These are phyloP conservation scores for Combretum micranthum DNA, from an alignment of 345 rosid species.

Conservation along the genomic window DNA sequence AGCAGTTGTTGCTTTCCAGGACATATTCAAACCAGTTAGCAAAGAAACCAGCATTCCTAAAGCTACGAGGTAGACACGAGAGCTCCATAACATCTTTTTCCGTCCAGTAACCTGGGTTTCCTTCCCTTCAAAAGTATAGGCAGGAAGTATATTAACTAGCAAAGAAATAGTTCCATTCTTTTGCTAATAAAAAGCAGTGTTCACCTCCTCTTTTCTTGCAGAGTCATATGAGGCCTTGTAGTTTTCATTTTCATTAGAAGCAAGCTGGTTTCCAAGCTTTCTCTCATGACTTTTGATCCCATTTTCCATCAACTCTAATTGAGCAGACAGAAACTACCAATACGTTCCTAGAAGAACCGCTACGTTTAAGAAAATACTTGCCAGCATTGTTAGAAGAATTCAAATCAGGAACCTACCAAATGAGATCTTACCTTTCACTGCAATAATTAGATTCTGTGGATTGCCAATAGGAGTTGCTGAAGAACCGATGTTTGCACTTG, in stretches of 20 bases:
- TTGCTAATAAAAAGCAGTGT: slow-evolving; percentile 10
- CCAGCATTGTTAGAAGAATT: slow-evolving; percentile 58
- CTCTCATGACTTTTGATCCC: slow-evolving; percentile 15
- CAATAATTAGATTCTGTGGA: slow-evolving; percentile 80
- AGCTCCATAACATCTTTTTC: slow-evolving; percentile 54
- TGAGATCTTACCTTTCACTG: slow-evolving; percentile 56
- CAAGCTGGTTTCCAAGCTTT: slow-evolving; percentile 38
- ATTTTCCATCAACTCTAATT: slow-evolving; percentile 29
- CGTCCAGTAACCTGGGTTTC: slow-evolving; percentile 21
- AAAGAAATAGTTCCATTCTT: slow-evolving; percentile 19
- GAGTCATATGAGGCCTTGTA: slow-evolving; percentile 14
- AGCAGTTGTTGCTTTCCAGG: slow-evolving; percentile 84
- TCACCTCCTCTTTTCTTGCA: slow-evolving; percentile 29
- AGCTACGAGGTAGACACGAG: slow-evolving; percentile 54
- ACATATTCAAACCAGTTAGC: slow-evolving; percentile 74
- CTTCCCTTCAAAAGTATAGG: slow-evolving; percentile 11
- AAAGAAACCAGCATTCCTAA: slow-evolving; percentile 63
- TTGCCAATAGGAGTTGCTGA: slow-evolving; percentile 87
- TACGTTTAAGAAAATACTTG: slow-evolving; percentile 54
- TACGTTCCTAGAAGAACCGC: slow-evolving; percentile 49
- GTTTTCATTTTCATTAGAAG: slow-evolving; percentile 35
- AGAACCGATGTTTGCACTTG: slow-evolving; percentile 84
- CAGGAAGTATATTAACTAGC: slow-evolving; percentile 6
- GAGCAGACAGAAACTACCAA: slow-evolving; percentile 52
- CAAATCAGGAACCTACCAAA: slow-evolving; percentile 57